Conservation (phyloP, 2,329 filamentous ascomycete genomes). For the Xylaria multiplex region DNA sequence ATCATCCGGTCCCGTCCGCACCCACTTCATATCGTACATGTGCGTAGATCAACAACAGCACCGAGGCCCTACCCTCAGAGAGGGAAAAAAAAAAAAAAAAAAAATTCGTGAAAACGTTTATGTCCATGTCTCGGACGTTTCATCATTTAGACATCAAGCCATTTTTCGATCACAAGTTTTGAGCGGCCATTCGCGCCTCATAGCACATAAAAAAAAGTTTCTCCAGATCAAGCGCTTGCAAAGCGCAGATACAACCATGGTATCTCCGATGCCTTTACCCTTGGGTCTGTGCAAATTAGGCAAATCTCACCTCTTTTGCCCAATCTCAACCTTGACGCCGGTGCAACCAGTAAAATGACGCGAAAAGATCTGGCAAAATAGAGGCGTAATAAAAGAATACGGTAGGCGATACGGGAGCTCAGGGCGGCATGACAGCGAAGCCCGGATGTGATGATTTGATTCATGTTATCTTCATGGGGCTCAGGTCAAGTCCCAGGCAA, state of each 20-base stretch:
- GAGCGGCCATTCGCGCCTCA: neutral
- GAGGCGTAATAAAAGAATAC: conserved; percentile 11
- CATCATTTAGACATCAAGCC: conserved; percentile 9
- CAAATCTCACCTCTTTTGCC: conserved; percentile 7
- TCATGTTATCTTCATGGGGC: conserved; percentile 8
- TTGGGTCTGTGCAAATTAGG: neutral
- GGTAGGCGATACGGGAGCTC: neutral
- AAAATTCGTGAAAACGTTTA: conserved; percentile 10
- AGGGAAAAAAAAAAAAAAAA: neutral
- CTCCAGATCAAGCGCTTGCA: neutral
- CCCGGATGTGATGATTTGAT: neutral
- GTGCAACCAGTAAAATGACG: conserved; percentile 17
- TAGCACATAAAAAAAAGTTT: conserved; percentile 3
- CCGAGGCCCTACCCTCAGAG: neutral
- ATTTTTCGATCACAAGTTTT: conserved; percentile 15
- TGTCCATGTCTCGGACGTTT: neutral
- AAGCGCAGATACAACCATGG: conserved; percentile 2
- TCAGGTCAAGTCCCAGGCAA: neutral
- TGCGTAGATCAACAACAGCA: conserved; percentile 22
- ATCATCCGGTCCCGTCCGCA: neutral
- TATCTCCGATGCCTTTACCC: conserved; percentile 12
- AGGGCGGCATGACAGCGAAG: neutral
- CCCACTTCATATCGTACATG: conserved; percentile 30
- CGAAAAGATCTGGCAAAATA: conserved; percentile 9
- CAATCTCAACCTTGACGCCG: conserved; percentile 5